Evolutionary conservation across 257 asterid species (phyloP).

Genomic region (Orobanche coerulescens): DNA sequence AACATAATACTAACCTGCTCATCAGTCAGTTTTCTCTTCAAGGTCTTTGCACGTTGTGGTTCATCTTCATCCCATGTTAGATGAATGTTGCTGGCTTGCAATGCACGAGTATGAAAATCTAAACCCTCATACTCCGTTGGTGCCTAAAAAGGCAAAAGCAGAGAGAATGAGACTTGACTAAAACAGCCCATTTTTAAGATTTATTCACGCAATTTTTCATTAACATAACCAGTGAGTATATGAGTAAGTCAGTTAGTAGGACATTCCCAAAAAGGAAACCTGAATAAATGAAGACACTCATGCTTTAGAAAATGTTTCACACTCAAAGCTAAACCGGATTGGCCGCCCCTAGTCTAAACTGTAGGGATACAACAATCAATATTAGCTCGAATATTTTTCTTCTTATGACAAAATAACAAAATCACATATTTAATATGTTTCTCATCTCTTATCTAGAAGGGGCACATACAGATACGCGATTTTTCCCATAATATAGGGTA

Average conservation of each 20-base stretch:
- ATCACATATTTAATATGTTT: neutral
- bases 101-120: constrained; percentile 78
- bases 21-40: constrained; percentile 58
- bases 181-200: constrained; percentile 9
- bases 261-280: neutral
- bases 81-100: constrained; percentile 76
- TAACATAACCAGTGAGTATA: neutral
- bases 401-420: neutral
- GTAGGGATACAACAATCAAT: too few relatives aligned
- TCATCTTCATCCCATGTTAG: constrained; percentile 98
- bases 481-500: too few relatives aligned
- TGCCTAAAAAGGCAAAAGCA: constrained; percentile 32
- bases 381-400: neutral
- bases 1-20: constrained; percentile 52
- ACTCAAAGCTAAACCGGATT: neutral
- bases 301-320: neutral
- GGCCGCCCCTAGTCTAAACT: neutral
- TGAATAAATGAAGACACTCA: neutral
- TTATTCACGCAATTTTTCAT: neutral
- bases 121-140: constrained; percentile 78
- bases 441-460: neutral
- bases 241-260: neutral
- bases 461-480: neutral
- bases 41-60: constrained; percentile 61
- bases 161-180: constrained; percentile 3